A percentile compares a stretch with the other conserved stretches of the same genome.
Evolutionary conservation across 192 early-diverging fungal genomes (phyloP).

Genomic region (Coemansia sp.): DNA sequence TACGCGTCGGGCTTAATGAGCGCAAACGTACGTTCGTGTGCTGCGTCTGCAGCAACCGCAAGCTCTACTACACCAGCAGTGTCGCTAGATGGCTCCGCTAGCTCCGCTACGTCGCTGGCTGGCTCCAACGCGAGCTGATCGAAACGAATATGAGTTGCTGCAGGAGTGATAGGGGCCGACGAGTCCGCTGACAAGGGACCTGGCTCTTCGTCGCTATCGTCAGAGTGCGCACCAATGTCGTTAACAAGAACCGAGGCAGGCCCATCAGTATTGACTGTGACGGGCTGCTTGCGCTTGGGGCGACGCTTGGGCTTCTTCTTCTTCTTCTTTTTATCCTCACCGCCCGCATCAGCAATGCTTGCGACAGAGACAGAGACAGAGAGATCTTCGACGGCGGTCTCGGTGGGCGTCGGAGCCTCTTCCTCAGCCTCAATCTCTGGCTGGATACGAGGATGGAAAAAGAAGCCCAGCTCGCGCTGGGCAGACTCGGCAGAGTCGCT

Average conservation of each 20-base stretch:
- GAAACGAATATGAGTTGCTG: neutral
- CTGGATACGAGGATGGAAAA: conserved; percentile 44
- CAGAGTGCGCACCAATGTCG: conserved; percentile 11
- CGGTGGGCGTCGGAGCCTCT: neutral
- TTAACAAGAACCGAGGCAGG: neutral
- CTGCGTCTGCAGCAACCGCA: conserved; percentile 17
- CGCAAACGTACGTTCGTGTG: conserved; percentile 47
- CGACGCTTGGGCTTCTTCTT: conserved; percentile 41
- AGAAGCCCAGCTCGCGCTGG: conserved; percentile 46
- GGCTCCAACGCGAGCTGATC: neutral
- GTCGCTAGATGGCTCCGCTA: neutral
- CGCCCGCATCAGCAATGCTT: neutral
- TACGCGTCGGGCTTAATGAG: conserved; percentile 49
- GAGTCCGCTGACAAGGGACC: neutral
- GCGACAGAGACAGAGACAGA: neutral
- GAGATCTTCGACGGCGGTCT: neutral
- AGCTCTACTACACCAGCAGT: conserved; percentile 10
- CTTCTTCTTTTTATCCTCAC: conserved; percentile 39
- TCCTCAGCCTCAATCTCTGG: conserved; percentile 4
- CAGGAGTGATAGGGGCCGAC: neutral
- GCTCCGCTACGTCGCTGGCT: neutral
- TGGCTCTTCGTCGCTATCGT: conserved; percentile 28
- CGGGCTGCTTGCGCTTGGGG: conserved; percentile 46
- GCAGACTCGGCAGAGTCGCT: conserved; percentile 54
- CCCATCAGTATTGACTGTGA: conserved; percentile 6